These are phyloP conservation scores for Sugiyamaella castrensis DNA, from an alignment of 1,139 yeast species.

Conservation along the genomic window DNA sequence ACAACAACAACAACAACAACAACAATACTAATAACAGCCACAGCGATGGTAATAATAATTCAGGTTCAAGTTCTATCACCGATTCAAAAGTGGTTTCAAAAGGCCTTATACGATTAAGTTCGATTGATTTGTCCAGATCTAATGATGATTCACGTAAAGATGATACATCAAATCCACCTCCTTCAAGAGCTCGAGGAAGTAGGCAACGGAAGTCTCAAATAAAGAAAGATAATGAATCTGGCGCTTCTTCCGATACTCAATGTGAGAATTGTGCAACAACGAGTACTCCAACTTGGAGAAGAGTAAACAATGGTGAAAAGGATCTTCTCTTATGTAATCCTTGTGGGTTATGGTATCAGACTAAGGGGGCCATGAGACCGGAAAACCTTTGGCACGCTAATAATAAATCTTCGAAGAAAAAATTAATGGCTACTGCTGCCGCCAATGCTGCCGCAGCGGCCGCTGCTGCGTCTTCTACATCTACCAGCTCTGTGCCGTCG, in stretches of 20 bases:
- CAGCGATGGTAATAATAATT: neutral
- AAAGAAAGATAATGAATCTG: neutral
- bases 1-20: too few species aligned
- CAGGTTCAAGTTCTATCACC: neutral
- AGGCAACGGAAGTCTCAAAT: neutral
- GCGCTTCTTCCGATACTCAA: neutral
- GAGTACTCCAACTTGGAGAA: conserved; percentile 40
- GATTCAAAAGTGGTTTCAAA: conserved; percentile 2
- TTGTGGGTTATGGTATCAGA: conserved; percentile 38
- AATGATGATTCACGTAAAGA: too few species aligned
- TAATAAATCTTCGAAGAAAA: conserved; percentile 9
- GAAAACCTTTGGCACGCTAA: conserved; percentile 32
- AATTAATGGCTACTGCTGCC: neutral
- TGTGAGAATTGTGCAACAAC: conserved; percentile 41
- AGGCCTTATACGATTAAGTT: conserved; percentile 5
- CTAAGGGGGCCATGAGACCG: conserved; percentile 38
- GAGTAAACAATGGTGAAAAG: conserved; percentile 24
- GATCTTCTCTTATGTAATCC: conserved; percentile 36
- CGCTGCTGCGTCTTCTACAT: neutral
- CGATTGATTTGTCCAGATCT: conserved; percentile 2
- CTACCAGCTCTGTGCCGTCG: too few species aligned
- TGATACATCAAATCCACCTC: neutral
- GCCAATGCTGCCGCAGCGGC: neutral
- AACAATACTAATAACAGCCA: neutral
- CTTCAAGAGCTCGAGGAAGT: conserved; percentile 7